Evolutionary conservation across 371 early-diverging fungal genomes (phyloP), one percentile per base, ranked within the genome.

Genomic region (Mucor saturninus): DNA sequence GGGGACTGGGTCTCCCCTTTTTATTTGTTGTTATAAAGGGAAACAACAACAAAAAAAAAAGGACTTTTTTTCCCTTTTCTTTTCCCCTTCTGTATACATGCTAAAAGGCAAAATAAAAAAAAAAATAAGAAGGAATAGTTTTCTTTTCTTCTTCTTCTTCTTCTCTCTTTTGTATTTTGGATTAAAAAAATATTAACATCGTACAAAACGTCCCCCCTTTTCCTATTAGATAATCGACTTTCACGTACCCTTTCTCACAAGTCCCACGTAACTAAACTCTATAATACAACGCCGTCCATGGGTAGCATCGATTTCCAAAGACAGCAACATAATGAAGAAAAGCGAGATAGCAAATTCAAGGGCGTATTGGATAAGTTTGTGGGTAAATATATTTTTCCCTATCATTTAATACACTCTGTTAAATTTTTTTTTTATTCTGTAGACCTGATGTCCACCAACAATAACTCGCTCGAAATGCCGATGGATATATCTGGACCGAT

Each of bases 301-400:
- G 45, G 45, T 42, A 56, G 38, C 13, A 31, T 49, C 11, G 62
- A 62, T 11, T 38, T 51, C n/a, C 54, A 43, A 50, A 50, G 32
- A 38, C 54, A 57, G 31, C 35, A 68, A 5, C 45, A 40, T 6
- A 56, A 14, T 21, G 66, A 59, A 31, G 61, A 55, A 42, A 71
- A 60, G 31, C 54, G 59, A 29, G 56, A 61, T 30, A 50, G 50
- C 10, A 61, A 43, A 39, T 40, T 71, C 10, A 67, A 64, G 59
- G 64, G 64, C 11, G 72, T 71, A 4, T 10, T 71, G 11, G 64
- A 61, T 32, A 67, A 61, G 49, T 67, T 71, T 42, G 72, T 71
- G n/a, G 60, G 59, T 50, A 53, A 62, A 30, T 48, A 28, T 5
- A 1, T n/a, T n/a, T 21, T 46, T 5, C 21, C 3, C 28, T 32